Conservation (phyloP, 75 land plant genomes). For the Cupressus sempervirens region DNA sequence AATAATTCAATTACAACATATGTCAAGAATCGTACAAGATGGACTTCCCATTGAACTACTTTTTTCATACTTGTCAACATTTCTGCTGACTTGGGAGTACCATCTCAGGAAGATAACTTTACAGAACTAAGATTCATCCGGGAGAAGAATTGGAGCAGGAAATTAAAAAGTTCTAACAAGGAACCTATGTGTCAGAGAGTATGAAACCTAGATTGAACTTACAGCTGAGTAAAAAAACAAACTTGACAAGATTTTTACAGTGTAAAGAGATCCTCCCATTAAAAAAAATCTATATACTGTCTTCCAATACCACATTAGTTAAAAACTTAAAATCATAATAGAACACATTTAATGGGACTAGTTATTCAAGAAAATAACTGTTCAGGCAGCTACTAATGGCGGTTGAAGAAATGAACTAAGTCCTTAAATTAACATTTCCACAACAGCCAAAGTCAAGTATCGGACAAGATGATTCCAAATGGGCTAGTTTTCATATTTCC, state of each 20-base stretch:
- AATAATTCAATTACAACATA: neutral
- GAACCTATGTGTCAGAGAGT: neutral
- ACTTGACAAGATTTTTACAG: neutral
- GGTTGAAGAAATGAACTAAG: too few relatives aligned
- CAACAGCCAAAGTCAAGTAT: too few relatives aligned
- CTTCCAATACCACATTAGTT: too few relatives aligned
- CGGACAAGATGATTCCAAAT: too few relatives aligned
- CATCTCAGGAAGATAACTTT: neutral
- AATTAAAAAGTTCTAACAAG: neutral
- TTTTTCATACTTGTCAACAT: neutral
- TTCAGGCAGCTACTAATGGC: too few relatives aligned
- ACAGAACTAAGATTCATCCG: neutral
- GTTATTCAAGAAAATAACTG: too few relatives aligned
- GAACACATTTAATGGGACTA: too few relatives aligned
- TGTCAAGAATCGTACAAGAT: neutral
- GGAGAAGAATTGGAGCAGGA: neutral
- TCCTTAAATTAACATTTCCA: too few relatives aligned
- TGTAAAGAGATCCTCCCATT: neutral
- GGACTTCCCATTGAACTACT: neutral
- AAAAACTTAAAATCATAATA: too few relatives aligned
- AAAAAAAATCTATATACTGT: too few relatives aligned
- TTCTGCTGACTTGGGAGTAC: neutral
- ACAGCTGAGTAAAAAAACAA: neutral
- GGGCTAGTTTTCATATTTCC: too few relatives aligned
- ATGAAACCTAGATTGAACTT: neutral